Percentiles rank a stretch among this genome's conserved stretches.
These are phyloP conservation scores for Paramecium primaurelia DNA, from an alignment of 73 alveolate genomes.

Conservation along the genomic window DNA sequence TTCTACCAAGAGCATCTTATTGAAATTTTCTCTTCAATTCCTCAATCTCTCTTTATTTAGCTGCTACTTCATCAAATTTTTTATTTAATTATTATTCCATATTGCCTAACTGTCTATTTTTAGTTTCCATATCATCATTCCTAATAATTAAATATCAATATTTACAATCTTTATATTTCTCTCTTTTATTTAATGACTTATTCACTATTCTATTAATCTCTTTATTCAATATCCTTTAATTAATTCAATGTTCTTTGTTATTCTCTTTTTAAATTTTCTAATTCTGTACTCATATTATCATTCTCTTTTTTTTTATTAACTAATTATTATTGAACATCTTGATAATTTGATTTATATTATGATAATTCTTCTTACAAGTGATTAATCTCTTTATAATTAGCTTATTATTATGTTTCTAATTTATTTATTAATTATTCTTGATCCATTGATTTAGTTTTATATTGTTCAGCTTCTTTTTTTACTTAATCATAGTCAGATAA, in stretches of 20 bases:
- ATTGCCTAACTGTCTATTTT: not conserved
- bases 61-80: not conserved
- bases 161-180: slow-evolving; percentile 28
- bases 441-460: not conserved
- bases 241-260: not conserved
- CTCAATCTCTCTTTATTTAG: not conserved
- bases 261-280: slow-evolving; percentile 10
- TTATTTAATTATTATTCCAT: not conserved
- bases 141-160: not conserved
- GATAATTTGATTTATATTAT: not conserved
- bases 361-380: not conserved
- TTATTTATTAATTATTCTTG: not conserved
- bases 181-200: not conserved
- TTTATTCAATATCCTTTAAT: not conserved
- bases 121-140: slow-evolving; percentile 30
- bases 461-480: not conserved
- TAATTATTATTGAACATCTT: not conserved
- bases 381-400: not conserved
- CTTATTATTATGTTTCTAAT: not conserved
- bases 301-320: not conserved
- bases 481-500: not conserved
- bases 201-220: not conserved
- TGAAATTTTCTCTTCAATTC: not conserved
- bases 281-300: not conserved
- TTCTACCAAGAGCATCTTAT: not conserved